Evolutionary conservation across 306 rosid genomes (phyloP).

Genomic region (Biancaea sappan): DNA sequence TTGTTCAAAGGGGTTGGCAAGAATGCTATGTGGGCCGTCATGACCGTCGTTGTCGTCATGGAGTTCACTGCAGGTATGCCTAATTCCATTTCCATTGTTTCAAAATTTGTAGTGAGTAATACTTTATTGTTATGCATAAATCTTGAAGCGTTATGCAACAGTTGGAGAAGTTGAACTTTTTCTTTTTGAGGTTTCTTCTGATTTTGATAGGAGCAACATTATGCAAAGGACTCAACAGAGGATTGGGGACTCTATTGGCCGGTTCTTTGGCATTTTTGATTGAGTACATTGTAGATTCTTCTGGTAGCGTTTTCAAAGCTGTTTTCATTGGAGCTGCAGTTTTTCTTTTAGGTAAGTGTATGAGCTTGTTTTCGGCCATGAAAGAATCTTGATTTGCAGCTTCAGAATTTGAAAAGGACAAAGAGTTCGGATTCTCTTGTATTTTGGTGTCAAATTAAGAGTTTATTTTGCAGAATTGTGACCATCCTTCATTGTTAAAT

Average conservation of each 20-base stretch:
- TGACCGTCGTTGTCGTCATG: slow-evolving; percentile 92
- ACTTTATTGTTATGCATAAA: slow-evolving; percentile 21
- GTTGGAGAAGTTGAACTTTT: too few relatives aligned
- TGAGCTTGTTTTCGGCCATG: neutral
- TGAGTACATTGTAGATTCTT: slow-evolving; percentile 52
- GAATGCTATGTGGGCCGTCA: slow-evolving; percentile 90
- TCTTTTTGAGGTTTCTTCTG: neutral
- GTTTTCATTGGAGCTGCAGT: slow-evolving; percentile 74
- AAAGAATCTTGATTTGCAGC: too few relatives aligned
- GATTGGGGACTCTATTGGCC: slow-evolving; percentile 81
- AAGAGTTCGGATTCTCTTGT: too few relatives aligned
- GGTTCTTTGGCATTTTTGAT: slow-evolving; percentile 73
- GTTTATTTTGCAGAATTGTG: too few relatives aligned
- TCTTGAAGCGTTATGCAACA: slow-evolving; percentile 32
- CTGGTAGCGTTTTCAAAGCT: slow-evolving; percentile 50
- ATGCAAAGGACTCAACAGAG: slow-evolving; percentile 97
- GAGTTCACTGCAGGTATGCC: slow-evolving; percentile 85
- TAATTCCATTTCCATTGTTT: neutral
- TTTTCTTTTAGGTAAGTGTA: slow-evolving; percentile 63
- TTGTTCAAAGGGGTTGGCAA: slow-evolving; percentile 58
- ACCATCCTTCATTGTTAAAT: too few relatives aligned
- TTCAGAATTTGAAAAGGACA: too few relatives aligned
- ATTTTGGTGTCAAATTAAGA: too few relatives aligned
- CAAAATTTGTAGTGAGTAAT: too few relatives aligned
- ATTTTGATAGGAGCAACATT: slow-evolving; percentile 74